phyloP scores from a whole-genome alignment of 2,329 filamentous ascomycete genomes.

The Botryotinia globosa region DNA sequence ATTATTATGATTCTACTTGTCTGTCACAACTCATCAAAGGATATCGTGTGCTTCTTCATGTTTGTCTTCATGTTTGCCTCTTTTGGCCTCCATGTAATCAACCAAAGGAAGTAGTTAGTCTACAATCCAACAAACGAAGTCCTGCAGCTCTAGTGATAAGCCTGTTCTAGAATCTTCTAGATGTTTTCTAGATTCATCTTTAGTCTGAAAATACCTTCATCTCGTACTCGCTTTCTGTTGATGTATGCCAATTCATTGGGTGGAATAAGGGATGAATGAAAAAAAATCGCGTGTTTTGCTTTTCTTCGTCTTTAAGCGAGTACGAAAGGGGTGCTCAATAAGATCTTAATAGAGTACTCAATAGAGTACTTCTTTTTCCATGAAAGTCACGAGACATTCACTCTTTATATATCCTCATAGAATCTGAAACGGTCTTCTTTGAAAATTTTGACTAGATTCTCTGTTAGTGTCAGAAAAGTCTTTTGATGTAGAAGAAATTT shows the following conservation, averaged over 20 bases:
- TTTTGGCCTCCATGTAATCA: background rate
- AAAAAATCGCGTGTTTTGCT: background rate
- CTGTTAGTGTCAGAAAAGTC: background rate
- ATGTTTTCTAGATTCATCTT: background rate
- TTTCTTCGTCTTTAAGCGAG: conserved; percentile 1
- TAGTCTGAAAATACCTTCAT: background rate
- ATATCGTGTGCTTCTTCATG: background rate
- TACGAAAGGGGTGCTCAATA: conserved; percentile 15
- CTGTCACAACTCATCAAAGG: background rate
- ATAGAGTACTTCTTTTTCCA: conserved; percentile 6
- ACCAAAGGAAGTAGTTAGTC: background rate
- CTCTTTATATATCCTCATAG: background rate
- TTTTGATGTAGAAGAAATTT: background rate
- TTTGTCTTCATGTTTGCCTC: background rate
- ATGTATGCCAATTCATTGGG: background rate
- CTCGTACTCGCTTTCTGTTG: background rate
- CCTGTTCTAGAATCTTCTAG: background rate
- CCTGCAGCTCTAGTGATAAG: background rate
- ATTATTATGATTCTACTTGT: background rate
- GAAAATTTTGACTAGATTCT: conserved; percentile 1
- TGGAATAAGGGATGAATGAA: background rate
- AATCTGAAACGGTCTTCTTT: background rate
- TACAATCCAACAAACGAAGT: background rate
- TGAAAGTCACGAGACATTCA: background rate
- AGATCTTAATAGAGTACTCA: conserved; percentile 11